Base-by-base conservation (phyloP, 129 eudicot species). In the Solidago caesia region DNA sequence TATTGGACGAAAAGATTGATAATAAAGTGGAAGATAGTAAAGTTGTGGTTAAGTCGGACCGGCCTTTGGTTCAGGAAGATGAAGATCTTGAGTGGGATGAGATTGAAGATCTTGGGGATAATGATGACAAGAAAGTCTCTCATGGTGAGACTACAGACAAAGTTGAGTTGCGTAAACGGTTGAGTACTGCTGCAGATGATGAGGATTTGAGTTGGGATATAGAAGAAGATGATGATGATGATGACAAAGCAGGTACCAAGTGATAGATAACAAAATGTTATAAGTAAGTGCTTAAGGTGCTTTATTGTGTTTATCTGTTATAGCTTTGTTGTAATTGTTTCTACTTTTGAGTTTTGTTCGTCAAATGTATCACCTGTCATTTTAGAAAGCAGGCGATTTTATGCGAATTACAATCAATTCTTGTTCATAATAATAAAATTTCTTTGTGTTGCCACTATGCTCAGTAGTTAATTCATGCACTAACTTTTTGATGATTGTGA, bases 31-130 rank as follows among this genome's bases (percentile, higher is more conserved):
- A 79, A 61, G 87, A 89, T 69, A 73, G 84, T 65, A 83, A 79
- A 60, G 72, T 77, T 16, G 68, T 82, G 4, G 81, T 62, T 9
- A 77, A 70, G 64, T 77, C 87, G 42, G 53, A 75, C 62, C 76
- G 85, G 68, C 80, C 68, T 15, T 80, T 85, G 5, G 56, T 62
- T 63, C 78, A 42, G 5, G 96, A 87, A 67, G 96, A 93, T 72
- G 96, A 90, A 66, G 97, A 91, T 48, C 72, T 95, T 33, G 96
- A 82, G 61, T 95, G 99, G 99, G 97, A 91, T 82, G 99, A 95
- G 84, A 91, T 95, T 74, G 99, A 87, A 78, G 97, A 95, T 76
- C 55, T 89, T 73, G 99, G 82, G 16, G 82, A 86, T 58, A 64
- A 52, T 64, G 93, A 85, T 74, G 91, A 91, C 45, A 87, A 85